Conservation (phyloP, 257 asterid species). For the Solanum boliviense region DNA sequence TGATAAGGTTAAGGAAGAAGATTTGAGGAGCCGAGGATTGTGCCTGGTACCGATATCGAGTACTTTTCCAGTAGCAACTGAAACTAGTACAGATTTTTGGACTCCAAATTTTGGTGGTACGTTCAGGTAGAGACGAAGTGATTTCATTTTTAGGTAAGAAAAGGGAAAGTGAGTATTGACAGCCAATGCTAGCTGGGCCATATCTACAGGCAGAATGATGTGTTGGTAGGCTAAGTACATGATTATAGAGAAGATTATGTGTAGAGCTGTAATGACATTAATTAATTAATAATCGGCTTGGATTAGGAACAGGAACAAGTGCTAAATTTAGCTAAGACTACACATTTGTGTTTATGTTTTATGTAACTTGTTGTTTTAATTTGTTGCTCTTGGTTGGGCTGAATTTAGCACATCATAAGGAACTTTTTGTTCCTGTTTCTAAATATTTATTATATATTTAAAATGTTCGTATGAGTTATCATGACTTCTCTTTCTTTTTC, state of each 20-base stretch:
- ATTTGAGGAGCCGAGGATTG: conserved; percentile 61
- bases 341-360: not conserved
- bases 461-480: not conserved
- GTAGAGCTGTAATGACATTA: conserved; percentile 17
- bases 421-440: conserved; percentile 59
- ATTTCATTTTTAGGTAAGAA: not conserved
- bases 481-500: conserved; percentile 15
- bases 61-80: conserved; percentile 70
- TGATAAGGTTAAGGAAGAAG: conserved; percentile 25
- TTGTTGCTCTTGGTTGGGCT: conserved; percentile 26
- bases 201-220: conserved; percentile 20
- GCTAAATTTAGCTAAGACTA: conserved; percentile 58
- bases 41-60: conserved; percentile 75
- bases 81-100: conserved; percentile 57
- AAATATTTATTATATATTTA: conserved; percentile 12
- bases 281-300: conserved; percentile 7
- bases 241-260: conserved; percentile 14
- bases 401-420: conserved; percentile 48
- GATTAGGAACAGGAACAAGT: conserved; percentile 64
- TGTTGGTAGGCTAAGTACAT: conserved; percentile 9
- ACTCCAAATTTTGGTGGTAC: conserved; percentile 52
- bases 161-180: conserved; percentile 32
- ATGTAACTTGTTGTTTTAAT: not conserved
- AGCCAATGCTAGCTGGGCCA: conserved; percentile 49
- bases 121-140: conserved; percentile 32